Evolutionary conservation across 495 filamentous ascomycete species (phyloP).

Genomic region (Penicillium steckii): DNA sequence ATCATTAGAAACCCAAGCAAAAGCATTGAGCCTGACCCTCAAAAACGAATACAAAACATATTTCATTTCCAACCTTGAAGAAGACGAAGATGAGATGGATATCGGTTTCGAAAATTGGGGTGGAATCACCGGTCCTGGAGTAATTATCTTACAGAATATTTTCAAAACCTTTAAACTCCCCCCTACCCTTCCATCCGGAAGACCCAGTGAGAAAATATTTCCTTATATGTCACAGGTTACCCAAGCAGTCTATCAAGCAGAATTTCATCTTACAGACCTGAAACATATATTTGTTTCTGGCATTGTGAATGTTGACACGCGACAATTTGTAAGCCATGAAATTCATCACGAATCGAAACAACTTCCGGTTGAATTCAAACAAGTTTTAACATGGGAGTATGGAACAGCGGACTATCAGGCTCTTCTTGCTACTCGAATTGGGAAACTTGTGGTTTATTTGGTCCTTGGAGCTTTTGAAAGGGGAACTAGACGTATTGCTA

Average conservation of each 20-base stretch:
- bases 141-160: background rate
- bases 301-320: background rate
- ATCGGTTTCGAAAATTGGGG: background rate
- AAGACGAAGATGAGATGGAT: background rate
- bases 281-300: background rate
- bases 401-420: background rate
- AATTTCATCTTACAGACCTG: background rate
- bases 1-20: background rate
- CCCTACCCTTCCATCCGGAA: background rate
- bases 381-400: background rate
- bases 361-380: background rate
- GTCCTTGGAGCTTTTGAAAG: background rate
- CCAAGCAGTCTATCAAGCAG: background rate
- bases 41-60: background rate
- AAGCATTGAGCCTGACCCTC: background rate
- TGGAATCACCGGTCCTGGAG: background rate
- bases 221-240: background rate
- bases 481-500: background rate
- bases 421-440: background rate
- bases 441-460: background rate
- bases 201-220: background rate
- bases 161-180: background rate
- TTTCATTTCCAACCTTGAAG: background rate
- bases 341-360: background rate
- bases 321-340: background rate